phyloP scores from a whole-genome alignment of 306 rosid genomes.

The Vigna radiata region DNA sequence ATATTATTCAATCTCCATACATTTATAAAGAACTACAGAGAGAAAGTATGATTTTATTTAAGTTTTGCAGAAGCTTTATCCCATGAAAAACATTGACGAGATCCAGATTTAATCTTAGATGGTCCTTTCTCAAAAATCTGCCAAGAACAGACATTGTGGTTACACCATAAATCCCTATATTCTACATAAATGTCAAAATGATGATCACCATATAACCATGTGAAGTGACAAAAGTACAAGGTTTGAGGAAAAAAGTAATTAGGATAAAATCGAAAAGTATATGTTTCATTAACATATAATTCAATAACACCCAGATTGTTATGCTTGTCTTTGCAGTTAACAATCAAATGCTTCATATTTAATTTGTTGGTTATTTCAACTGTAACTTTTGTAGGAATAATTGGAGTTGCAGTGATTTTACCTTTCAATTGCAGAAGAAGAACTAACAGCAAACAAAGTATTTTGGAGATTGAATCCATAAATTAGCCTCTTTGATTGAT shows the following conservation, averaged over 20 bases:
- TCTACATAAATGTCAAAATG: not conserved
- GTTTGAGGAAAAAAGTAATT: rapidly evolving
- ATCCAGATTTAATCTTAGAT: not conserved
- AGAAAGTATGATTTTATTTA: not conserved
- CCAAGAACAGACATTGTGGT: not conserved
- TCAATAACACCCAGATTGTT: not conserved
- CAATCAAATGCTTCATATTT: not conserved
- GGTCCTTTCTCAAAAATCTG: not conserved
- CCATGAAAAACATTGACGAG: not conserved
- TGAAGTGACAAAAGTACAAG: not conserved
- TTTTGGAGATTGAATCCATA: not conserved
- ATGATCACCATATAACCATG: not conserved
- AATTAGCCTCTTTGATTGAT: not conserved
- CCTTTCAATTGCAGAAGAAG: too few species aligned
- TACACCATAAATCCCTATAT: not conserved
- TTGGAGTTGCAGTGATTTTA: too few species aligned
- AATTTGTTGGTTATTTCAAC: not conserved
- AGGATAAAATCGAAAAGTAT: not conserved
- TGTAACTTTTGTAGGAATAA: not conserved
- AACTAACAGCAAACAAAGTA: too few species aligned
- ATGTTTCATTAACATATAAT: not conserved
- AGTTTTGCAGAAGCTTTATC: not conserved
- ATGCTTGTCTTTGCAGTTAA: not conserved
- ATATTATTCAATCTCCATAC: too few species aligned
- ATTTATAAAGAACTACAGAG: too few species aligned